phyloP scores from a whole-genome alignment of 1,139 yeast genomes.

The Blastobotrys ciferrii region DNA sequence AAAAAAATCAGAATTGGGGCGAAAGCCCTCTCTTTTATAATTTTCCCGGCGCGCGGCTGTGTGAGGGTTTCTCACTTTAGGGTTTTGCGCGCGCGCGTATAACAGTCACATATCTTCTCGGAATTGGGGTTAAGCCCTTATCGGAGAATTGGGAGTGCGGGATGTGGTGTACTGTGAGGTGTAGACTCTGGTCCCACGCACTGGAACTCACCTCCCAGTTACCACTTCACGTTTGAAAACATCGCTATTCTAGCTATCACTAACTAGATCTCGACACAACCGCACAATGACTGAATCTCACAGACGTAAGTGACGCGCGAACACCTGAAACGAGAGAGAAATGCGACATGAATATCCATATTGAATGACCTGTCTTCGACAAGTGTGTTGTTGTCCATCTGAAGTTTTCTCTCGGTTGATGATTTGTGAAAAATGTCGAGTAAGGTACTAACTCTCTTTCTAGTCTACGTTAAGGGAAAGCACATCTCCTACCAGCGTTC shows the following conservation, averaged over 20 bases:
- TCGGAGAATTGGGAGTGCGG: not conserved
- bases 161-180: not conserved
- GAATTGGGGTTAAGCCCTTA: not conserved
- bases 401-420: not conserved
- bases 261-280: slow-evolving; percentile 10
- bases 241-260: slow-evolving; percentile 8
- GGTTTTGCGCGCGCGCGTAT: not conserved
- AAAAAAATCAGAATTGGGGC: slow-evolving; percentile 12
- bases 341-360: not conserved
- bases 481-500: slow-evolving; percentile 98
- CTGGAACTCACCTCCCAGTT: slow-evolving; percentile 6
- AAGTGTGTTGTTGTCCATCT: too few species aligned
- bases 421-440: not conserved
- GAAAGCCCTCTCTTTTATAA: slow-evolving; percentile 12
- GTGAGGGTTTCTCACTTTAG: slow-evolving; percentile 4
- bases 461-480: slow-evolving; percentile 12
- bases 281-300: slow-evolving; percentile 16
- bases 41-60: slow-evolving; percentile 8
- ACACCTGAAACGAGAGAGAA: not conserved
- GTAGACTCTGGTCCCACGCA: not conserved
- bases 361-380: too few species aligned
- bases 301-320: slow-evolving; percentile 12
- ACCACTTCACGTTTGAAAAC: slow-evolving; percentile 4
- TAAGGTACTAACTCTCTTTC: not conserved
- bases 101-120: too few species aligned